A percentile compares a stretch with the other conserved stretches of the same genome.
These are phyloP conservation scores for Penicillium vulpinum DNA, from an alignment of 2,329 filamentous ascomycete species.

Conservation along the genomic window DNA sequence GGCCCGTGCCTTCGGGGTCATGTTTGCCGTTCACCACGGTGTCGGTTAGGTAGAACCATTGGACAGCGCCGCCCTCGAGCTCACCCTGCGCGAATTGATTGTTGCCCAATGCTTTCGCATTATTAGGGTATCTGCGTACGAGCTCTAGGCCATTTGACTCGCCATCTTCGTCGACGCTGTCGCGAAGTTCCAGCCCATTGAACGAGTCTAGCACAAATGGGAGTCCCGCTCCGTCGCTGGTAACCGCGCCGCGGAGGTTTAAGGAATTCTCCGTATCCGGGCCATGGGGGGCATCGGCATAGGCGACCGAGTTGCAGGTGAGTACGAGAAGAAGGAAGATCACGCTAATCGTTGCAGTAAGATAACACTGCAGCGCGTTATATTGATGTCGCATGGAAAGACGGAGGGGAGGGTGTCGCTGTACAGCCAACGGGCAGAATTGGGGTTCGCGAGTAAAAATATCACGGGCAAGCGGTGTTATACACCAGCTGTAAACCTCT, in stretches of 20 bases:
- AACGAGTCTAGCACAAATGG: slow-evolving; percentile 30
- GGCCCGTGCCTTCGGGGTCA: slow-evolving; percentile 34
- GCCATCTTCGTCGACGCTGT: slow-evolving; percentile 31
- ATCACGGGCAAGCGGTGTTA: slow-evolving; percentile 3
- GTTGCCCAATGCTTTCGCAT: slow-evolving; percentile 57
- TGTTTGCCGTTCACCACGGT: slow-evolving; percentile 53
- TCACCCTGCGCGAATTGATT: slow-evolving; percentile 64
- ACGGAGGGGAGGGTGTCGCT: slow-evolving; percentile 10
- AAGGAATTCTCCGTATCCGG: slow-evolving; percentile 51
- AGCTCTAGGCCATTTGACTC: slow-evolving; percentile 44
- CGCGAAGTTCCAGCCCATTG: slow-evolving; percentile 34
- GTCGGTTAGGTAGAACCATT: slow-evolving; percentile 65
- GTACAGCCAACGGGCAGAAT: background rate
- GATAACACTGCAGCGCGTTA: slow-evolving; percentile 69
- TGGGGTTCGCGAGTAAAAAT: background rate
- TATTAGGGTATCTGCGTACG: slow-evolving; percentile 58
- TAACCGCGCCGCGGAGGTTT: slow-evolving; percentile 34
- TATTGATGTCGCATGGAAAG: slow-evolving; percentile 52
- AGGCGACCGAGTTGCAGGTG: slow-evolving; percentile 60
- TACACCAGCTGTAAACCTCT: slow-evolving; percentile 8
- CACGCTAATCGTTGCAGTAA: slow-evolving; percentile 65
- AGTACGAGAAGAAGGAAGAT: slow-evolving; percentile 60
- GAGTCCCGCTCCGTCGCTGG: slow-evolving; percentile 34
- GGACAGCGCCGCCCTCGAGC: slow-evolving; percentile 61
- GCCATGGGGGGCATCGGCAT: slow-evolving; percentile 57